Evolutionary conservation across 257 asterid species (phyloP).

Genomic region (Penstemon eatonii): DNA sequence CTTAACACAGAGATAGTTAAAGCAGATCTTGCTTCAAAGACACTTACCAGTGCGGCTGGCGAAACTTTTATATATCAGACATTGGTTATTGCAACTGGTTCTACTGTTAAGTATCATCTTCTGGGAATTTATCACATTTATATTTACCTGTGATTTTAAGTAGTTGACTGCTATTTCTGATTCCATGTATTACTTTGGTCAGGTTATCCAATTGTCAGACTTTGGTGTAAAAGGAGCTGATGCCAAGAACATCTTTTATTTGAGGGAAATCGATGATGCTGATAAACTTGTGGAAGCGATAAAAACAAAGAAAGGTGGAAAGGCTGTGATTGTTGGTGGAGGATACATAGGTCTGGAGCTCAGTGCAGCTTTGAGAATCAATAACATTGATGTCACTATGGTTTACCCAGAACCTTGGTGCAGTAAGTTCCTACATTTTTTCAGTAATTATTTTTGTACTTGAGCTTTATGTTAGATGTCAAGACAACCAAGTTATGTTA

Average conservation of each 20-base stretch:
- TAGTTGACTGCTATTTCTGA: slow-evolving; percentile 23
- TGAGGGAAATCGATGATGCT: slow-evolving; percentile 89
- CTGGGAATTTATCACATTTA: background rate
- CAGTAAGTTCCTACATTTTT: slow-evolving; percentile 54
- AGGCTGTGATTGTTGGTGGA: slow-evolving; percentile 93
- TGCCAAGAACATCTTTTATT: slow-evolving; percentile 83
- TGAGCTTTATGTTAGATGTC: slow-evolving; percentile 8
- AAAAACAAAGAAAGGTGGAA: slow-evolving; percentile 71
- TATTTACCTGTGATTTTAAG: slow-evolving; percentile 7
- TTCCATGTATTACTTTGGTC: slow-evolving; percentile 27
- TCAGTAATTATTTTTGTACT: background rate
- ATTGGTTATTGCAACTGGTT: slow-evolving; percentile 83
- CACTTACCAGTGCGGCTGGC: slow-evolving; percentile 69
- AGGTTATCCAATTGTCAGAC: slow-evolving; percentile 80
- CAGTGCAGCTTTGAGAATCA: slow-evolving; percentile 80
- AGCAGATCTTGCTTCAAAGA: slow-evolving; percentile 82
- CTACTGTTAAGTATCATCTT: slow-evolving; percentile 51
- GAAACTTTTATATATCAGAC: slow-evolving; percentile 58
- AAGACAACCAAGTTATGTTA: background rate
- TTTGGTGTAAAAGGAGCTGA: slow-evolving; percentile 87
- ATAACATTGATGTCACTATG: slow-evolving; percentile 76
- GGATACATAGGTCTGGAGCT: slow-evolving; percentile 97
- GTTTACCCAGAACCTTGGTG: slow-evolving; percentile 99
- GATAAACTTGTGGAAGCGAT: slow-evolving; percentile 86
- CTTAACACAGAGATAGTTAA: slow-evolving; percentile 83